These are phyloP conservation scores for Clarkia xantiana DNA, from an alignment of 345 rosid species.

Conservation along the genomic window DNA sequence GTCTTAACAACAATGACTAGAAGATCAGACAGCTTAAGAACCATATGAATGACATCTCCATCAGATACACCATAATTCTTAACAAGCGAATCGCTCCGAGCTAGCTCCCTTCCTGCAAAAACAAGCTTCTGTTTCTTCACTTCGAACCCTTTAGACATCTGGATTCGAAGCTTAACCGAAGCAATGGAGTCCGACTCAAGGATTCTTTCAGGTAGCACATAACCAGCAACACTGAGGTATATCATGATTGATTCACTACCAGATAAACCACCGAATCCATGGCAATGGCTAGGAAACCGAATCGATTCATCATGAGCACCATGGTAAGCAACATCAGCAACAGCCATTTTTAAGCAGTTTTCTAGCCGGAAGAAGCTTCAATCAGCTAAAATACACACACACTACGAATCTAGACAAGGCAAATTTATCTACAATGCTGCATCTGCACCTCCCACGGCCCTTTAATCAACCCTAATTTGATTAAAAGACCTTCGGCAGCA, in stretches of 20 bases:
- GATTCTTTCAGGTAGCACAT: constrained; percentile 36
- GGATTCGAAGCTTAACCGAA: constrained; percentile 60
- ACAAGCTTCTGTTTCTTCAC: constrained; percentile 62
- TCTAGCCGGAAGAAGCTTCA: too few relatives aligned
- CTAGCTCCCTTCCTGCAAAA: constrained; percentile 53
- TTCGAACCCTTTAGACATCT: constrained; percentile 50
- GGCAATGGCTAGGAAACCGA: too few relatives aligned
- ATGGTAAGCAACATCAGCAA: too few relatives aligned
- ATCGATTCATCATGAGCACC: too few relatives aligned
- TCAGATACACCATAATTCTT: constrained; percentile 56
- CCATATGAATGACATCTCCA: constrained; percentile 65
- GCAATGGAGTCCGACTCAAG: constrained; percentile 49
- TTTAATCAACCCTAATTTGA: too few relatives aligned
- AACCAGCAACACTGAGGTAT: constrained; percentile 23
- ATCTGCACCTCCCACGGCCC: too few relatives aligned
- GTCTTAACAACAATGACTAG: constrained; percentile 56
- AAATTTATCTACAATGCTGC: too few relatives aligned
- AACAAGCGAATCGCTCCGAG: constrained; percentile 50
- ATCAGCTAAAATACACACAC: too few relatives aligned
- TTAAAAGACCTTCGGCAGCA: too few relatives aligned
- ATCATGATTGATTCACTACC: constrained; percentile 54
- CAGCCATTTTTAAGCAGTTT: too few relatives aligned
- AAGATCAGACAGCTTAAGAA: constrained; percentile 59
- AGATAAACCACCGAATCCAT: too few relatives aligned
- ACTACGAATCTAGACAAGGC: too few relatives aligned